Evolutionary conservation across 1,284 basidiomycete genomes (phyloP).

Genomic region (Fomitopsis schrenkii): DNA sequence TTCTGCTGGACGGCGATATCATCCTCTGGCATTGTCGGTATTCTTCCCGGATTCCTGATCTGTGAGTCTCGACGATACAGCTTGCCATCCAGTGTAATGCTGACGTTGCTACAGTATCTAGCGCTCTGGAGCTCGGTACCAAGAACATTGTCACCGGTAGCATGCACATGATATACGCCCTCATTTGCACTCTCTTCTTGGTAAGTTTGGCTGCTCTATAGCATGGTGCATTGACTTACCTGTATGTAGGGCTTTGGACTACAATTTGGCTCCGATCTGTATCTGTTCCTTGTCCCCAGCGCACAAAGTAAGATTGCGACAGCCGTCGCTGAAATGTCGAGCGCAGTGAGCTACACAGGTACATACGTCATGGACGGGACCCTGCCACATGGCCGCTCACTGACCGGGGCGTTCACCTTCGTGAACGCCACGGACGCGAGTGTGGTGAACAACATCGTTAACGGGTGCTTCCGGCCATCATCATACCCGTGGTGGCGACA

Average conservation of each 20-base stretch:
- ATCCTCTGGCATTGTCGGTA: slow-evolving; percentile 76
- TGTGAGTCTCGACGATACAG: slow-evolving; percentile 40
- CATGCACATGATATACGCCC: slow-evolving; percentile 86
- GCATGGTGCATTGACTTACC: neutral
- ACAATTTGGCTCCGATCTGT: slow-evolving; percentile 84
- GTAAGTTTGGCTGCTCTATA: slow-evolving; percentile 1
- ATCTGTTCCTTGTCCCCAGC: slow-evolving; percentile 67
- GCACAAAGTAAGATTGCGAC: slow-evolving; percentile 50
- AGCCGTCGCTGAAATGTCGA: slow-evolving; percentile 46
- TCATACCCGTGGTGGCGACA: slow-evolving; percentile 75
- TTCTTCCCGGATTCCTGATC: slow-evolving; percentile 80
- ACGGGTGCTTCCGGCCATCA: slow-evolving; percentile 68
- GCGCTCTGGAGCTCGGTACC: slow-evolving; percentile 82
- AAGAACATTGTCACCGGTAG: slow-evolving; percentile 86
- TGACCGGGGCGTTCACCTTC: slow-evolving; percentile 75
- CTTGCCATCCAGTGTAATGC: neutral
- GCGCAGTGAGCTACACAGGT: slow-evolving; percentile 54
- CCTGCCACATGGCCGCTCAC: slow-evolving; percentile 42
- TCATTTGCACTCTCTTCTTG: slow-evolving; percentile 84
- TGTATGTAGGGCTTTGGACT: slow-evolving; percentile 67
- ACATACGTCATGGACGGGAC: slow-evolving; percentile 64
- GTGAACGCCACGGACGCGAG: slow-evolving; percentile 44
- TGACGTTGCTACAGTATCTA: slow-evolving; percentile 53
- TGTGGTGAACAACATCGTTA: slow-evolving; percentile 42
- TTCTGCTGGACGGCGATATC: slow-evolving; percentile 92